These are phyloP conservation scores for Cytospora piceae DNA, from an alignment of 2,329 filamentous ascomycete species.

Conservation along the genomic window DNA sequence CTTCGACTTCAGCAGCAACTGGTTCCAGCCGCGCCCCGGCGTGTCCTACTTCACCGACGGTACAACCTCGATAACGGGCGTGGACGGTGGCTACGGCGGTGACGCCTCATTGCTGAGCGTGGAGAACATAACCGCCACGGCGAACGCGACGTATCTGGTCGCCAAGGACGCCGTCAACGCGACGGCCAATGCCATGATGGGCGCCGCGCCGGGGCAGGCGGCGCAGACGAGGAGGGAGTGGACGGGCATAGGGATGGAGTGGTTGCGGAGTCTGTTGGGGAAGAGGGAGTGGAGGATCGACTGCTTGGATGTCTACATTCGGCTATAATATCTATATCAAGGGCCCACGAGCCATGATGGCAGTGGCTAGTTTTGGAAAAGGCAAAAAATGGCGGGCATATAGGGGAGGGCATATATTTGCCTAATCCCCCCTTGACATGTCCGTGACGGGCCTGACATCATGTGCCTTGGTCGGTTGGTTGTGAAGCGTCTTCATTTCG, in stretches of 20 bases:
- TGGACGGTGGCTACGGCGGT: constrained; percentile 1
- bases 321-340: constrained; percentile 55
- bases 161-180: constrained; percentile 65
- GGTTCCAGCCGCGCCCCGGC: constrained; percentile 80
- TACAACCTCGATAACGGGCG: constrained; percentile 15
- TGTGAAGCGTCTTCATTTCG: neutral
- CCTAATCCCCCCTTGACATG: neutral
- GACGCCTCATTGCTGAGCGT: constrained; percentile 35
- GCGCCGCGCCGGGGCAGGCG: constrained; percentile 67
- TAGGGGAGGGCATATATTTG: constrained; percentile 3
- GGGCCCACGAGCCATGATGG: neutral
- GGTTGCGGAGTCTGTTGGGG: constrained; percentile 80
- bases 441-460: neutral
- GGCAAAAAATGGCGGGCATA: neutral
- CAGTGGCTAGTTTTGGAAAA: neutral
- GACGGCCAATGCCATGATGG: constrained; percentile 69
- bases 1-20: constrained; percentile 89
- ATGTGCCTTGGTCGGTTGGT: neutral
- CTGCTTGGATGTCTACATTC: constrained; percentile 85
- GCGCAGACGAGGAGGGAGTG: constrained; percentile 63
- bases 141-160: constrained; percentile 49
- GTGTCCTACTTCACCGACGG: constrained; percentile 40
- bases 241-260: constrained; percentile 81
- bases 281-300: constrained; percentile 88
- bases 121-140: constrained; percentile 38